Base-by-base conservation (phyloP, 225 moss, liverwort and hornwort genomes). In the Sphagnum tenellum region DNA sequence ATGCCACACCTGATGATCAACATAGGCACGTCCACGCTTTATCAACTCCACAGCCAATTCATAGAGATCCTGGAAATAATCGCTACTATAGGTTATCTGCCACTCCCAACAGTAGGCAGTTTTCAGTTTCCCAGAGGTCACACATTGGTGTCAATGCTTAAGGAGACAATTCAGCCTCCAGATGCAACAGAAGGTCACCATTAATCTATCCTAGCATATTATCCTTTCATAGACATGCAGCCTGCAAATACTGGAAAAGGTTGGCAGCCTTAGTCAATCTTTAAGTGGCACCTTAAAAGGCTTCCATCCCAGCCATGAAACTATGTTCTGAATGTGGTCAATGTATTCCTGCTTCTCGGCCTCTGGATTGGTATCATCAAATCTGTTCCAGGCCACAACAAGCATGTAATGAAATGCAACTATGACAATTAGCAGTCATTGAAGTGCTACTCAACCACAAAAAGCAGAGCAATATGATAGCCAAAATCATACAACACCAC, bases 321-420 rank as follows among this genome's bases (percentile, higher is more conserved):
- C 92, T 66, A 98, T 93, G 75, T 98, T 93, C 63, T 98, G 92
- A 66, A 98, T 98, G 72, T 98, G 96, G 62, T 98, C 92, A 67
- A 98, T 98, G 61, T 93, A 98, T 72, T 98, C 96, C 70, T 87
- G 75, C 75, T 98, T 98, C 75, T 98, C 96, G 8, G 96, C 96
- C 75, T 98, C 92, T 2, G 96, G 96, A 70, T 98, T 98, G 13
- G 96, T 98, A 52, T 98, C 92, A 62, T 98, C 96, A 71, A 85
- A 98, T 73, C 96, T 95, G 78, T 61, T 69, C 49, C 46, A 64
- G 63, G 44, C 46, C 59, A 60, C 50, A 49, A 71, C 10, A 62
- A 51, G 5, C 60, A 55, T 13, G 3, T 5, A 45, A 57, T 49
- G 12, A 44, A 53, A 58, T 52, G 44, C 67, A 4, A 52, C 4